phyloP scores from a whole-genome alignment of 495 filamentous ascomycete genomes.

The Daldinia grandis region DNA sequence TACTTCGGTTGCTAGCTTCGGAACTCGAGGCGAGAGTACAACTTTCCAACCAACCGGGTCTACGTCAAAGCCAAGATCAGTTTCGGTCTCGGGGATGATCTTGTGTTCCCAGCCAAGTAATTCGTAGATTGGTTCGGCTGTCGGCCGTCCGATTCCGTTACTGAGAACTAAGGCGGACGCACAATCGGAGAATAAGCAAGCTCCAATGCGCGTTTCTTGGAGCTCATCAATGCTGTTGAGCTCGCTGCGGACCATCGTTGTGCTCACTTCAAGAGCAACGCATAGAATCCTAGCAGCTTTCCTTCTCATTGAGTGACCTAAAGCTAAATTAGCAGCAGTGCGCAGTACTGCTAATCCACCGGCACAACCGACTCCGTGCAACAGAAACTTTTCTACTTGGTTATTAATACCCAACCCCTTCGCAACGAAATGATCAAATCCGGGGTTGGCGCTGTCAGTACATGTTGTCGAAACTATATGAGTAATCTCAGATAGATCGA shows the following conservation, averaged over 20 bases:
- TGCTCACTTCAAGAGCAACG: slow-evolving; percentile 68
- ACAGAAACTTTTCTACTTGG: slow-evolving; percentile 64
- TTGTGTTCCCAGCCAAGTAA: slow-evolving; percentile 67
- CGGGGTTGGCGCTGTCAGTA: slow-evolving; percentile 73
- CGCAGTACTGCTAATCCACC: slow-evolving; percentile 70
- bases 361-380: slow-evolving; percentile 69
- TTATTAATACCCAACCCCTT: slow-evolving; percentile 60
- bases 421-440: slow-evolving; percentile 70
- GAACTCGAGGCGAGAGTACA: slow-evolving; percentile 64
- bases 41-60: slow-evolving; percentile 70
- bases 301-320: slow-evolving; percentile 61
- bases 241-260: slow-evolving; percentile 65
- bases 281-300: slow-evolving; percentile 65
- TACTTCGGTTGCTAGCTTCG: slow-evolving; percentile 57
- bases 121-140: slow-evolving; percentile 58
- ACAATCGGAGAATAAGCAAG: slow-evolving; percentile 70
- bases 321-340: slow-evolving; percentile 67
- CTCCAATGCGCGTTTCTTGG: slow-evolving; percentile 65
- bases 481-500: slow-evolving; percentile 62
- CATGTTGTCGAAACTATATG: slow-evolving; percentile 73
- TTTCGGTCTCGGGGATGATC: slow-evolving; percentile 63
- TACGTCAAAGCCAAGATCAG: slow-evolving; percentile 67
- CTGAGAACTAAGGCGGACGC: slow-evolving; percentile 66
- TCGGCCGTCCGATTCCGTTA: slow-evolving; percentile 58
- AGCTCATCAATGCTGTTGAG: slow-evolving; percentile 62